Conservation (phyloP, 352 stramenopile species). For the Phytophthora foliorum region DNA sequence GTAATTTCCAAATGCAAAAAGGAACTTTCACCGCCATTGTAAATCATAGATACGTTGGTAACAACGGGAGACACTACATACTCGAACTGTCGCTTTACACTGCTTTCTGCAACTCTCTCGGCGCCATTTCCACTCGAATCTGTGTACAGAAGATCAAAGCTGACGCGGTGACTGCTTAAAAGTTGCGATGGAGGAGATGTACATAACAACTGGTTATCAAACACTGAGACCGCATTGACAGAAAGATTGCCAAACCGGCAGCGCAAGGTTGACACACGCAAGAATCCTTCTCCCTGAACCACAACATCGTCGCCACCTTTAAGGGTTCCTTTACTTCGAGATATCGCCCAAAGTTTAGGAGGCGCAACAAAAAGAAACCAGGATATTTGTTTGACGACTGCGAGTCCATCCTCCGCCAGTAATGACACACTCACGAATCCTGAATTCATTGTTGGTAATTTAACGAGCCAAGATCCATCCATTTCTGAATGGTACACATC, state of each 20-base stretch:
- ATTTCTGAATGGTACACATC: slow-evolving; percentile 10
- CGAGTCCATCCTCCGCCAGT: not conserved
- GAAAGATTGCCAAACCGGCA: slow-evolving; percentile 44
- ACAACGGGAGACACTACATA: slow-evolving; percentile 40
- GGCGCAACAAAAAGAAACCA: slow-evolving; percentile 49
- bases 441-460: slow-evolving; percentile 24
- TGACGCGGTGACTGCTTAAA: slow-evolving; percentile 8
- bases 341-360: slow-evolving; percentile 38
- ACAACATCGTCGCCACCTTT: slow-evolving; percentile 37
- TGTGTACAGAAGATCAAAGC: slow-evolving; percentile 33
- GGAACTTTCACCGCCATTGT: not conserved
- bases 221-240: slow-evolving; percentile 19
- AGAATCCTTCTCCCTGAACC: slow-evolving; percentile 42
- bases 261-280: slow-evolving; percentile 15
- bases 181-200: slow-evolving; percentile 19
- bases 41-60: slow-evolving; percentile 18
- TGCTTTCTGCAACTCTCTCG: slow-evolving; percentile 20
- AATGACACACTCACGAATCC: slow-evolving; percentile 40
- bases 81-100: slow-evolving; percentile 18
- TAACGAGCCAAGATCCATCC: slow-evolving; percentile 17
- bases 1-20: slow-evolving; percentile 22
- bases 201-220: slow-evolving; percentile 47
- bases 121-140: not conserved
- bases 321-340: slow-evolving; percentile 19
- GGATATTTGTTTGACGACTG: slow-evolving; percentile 16